Percentiles rank a stretch among this genome's conserved stretches.
Conservation (phyloP, 352 stramenopile genomes). For the Pythium monospermum region DNA sequence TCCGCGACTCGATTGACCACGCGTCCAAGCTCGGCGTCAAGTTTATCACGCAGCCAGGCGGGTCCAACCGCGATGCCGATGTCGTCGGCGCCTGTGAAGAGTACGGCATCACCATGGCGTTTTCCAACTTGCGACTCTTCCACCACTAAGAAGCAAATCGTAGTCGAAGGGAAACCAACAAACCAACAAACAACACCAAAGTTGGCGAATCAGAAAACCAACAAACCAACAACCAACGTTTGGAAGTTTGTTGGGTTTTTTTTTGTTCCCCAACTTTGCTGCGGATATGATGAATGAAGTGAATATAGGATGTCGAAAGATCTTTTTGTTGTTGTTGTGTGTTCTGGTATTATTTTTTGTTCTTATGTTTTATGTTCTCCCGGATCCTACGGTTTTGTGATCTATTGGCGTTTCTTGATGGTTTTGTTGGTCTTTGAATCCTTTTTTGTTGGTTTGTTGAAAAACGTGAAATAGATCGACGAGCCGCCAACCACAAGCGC, state of each 20-base stretch:
- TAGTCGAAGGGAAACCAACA: too few relatives aligned
- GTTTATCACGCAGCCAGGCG: slow-evolving; percentile 96
- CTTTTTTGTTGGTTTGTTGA: slow-evolving; percentile 36
- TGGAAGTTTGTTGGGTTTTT: too few relatives aligned
- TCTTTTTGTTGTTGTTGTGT: neutral
- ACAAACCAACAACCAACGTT: too few relatives aligned
- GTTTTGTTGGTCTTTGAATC: neutral
- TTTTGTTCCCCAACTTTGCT: too few relatives aligned
- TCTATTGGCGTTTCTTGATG: slow-evolving; percentile 13
- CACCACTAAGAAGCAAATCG: slow-evolving; percentile 98
- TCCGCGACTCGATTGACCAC: slow-evolving; percentile 99
- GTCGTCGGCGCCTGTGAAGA: slow-evolving; percentile 95
- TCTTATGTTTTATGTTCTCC: neutral
- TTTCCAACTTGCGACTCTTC: slow-evolving; percentile 98
- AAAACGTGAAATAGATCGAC: slow-evolving; percentile 79
- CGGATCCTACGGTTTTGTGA: neutral
- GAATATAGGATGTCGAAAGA: neutral
- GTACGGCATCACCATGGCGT: slow-evolving; percentile 99
- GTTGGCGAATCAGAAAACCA: neutral
- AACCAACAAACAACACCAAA: neutral
- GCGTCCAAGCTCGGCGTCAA: slow-evolving; percentile 92
- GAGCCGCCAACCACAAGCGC: slow-evolving; percentile 68
- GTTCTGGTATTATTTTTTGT: neutral
- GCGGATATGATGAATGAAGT: too few relatives aligned
- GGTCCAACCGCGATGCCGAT: slow-evolving; percentile 83